These are phyloP conservation scores for Erythrobasidium yunnanense DNA, from an alignment of 768 basidiomycete genomes.

Conservation along the genomic window DNA sequence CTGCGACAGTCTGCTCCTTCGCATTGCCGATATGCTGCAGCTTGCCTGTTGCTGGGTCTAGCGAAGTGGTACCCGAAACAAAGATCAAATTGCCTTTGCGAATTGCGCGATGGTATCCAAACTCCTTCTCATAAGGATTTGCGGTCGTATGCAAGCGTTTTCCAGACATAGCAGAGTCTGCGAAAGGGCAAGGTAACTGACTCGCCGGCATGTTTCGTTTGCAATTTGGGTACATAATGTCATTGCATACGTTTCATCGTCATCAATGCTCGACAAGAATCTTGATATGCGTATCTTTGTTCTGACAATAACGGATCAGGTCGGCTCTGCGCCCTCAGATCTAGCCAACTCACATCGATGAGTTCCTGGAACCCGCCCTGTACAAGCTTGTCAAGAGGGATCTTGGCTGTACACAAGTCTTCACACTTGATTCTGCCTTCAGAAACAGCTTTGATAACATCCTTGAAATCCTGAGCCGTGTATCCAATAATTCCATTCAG, in stretches of 20 bases:
- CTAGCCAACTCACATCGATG: conserved; percentile 33
- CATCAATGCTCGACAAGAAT: conserved; percentile 40
- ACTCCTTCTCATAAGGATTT: too few relatives aligned
- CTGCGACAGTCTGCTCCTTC: too few relatives aligned
- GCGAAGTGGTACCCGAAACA: too few relatives aligned
- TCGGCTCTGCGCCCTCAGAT: background rate
- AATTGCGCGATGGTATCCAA: too few relatives aligned
- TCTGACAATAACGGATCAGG: conserved; percentile 26
- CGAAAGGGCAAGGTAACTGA: too few relatives aligned
- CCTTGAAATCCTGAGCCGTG: conserved; percentile 43
- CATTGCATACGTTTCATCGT: background rate
- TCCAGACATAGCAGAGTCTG: too few relatives aligned
- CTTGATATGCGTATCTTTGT: conserved; percentile 46
- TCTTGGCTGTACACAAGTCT: conserved; percentile 46
- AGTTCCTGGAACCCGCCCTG: conserved; percentile 46
- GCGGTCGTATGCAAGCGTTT: too few relatives aligned
- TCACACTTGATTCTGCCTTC: conserved; percentile 45
- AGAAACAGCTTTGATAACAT: conserved; percentile 45
- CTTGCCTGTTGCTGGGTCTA: too few relatives aligned
- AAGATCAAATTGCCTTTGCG: too few relatives aligned
- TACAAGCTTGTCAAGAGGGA: conserved; percentile 46
- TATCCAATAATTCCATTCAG: conserved; percentile 45
- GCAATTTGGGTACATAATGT: too few relatives aligned
- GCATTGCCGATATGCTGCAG: too few relatives aligned
- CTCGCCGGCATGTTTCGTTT: too few relatives aligned